phyloP scores from a whole-genome alignment of 2,329 filamentous ascomycete species.

The Verticillium klebahnii region DNA sequence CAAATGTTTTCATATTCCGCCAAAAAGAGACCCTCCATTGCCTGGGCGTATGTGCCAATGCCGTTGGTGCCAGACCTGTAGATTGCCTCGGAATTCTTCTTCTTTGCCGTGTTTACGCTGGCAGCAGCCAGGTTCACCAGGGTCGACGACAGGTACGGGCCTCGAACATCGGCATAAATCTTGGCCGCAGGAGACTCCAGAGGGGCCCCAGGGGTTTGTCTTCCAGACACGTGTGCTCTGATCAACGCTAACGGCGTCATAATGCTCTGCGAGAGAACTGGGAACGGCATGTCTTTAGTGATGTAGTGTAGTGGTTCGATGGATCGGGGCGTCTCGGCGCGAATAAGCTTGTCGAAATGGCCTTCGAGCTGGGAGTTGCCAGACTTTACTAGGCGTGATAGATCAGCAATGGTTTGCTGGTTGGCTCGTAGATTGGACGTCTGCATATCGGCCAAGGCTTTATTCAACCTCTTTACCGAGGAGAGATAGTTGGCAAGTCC shows the following conservation, averaged over 20 bases:
- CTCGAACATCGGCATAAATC: constrained; percentile 81
- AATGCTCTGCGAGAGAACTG: constrained; percentile 71
- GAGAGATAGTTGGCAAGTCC: constrained; percentile 81
- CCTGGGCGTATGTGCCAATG: constrained; percentile 82
- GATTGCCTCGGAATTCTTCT: constrained; percentile 74
- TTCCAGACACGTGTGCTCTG: constrained; percentile 63
- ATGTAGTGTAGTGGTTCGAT: constrained; percentile 90
- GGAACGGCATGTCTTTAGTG: constrained; percentile 84
- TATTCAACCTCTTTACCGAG: constrained; percentile 83
- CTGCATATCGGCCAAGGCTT: constrained; percentile 78
- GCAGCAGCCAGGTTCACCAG: constrained; percentile 84
- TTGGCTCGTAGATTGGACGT: constrained; percentile 89
- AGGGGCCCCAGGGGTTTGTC: constrained; percentile 24
- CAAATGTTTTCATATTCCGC: constrained; percentile 91
- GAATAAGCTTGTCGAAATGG: constrained; percentile 73
- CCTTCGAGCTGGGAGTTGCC: constrained; percentile 81
- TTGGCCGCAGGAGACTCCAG: constrained; percentile 69
- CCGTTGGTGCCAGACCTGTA: constrained; percentile 89
- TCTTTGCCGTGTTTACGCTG: constrained; percentile 76
- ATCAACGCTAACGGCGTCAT: constrained; percentile 74
- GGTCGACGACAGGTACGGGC: constrained; percentile 77
- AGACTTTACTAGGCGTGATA: constrained; percentile 70
- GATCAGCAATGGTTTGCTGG: constrained; percentile 79
- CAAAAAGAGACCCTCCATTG: constrained; percentile 80
- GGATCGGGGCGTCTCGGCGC: constrained; percentile 68